Evolutionary conservation across 371 early-diverging fungal genomes (phyloP).

Genomic region (Apophysomyces elegans): DNA sequence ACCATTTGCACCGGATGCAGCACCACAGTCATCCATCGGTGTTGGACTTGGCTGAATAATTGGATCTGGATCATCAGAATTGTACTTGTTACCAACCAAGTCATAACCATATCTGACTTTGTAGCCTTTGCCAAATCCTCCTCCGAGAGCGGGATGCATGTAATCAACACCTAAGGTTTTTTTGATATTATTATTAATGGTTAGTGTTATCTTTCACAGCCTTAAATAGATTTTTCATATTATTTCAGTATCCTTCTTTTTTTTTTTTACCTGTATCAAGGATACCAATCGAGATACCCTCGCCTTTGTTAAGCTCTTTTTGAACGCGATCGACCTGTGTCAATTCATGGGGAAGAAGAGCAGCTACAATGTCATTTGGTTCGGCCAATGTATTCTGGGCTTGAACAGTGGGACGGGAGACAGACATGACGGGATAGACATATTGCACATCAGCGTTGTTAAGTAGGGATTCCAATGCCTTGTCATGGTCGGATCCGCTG

Average conservation of each 20-base stretch:
- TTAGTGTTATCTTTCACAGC: too few species aligned
- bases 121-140: conserved; percentile 59
- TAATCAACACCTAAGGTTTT: conserved; percentile 50
- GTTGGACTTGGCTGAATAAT: conserved; percentile 33
- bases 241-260: conserved; percentile 13
- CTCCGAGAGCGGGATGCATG: conserved; percentile 71
- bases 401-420: conserved; percentile 9
- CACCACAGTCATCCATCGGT: conserved; percentile 41
- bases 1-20: conserved; percentile 32
- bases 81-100: conserved; percentile 52
- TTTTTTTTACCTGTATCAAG: conserved; percentile 62
- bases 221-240: conserved; percentile 17
- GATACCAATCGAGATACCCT: conserved; percentile 68
- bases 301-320: conserved; percentile 49
- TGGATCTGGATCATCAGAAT: conserved; percentile 36
- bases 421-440: conserved; percentile 5
- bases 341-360: conserved; percentile 28
- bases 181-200: too few species aligned
- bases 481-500: conserved; percentile 15
- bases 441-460: conserved; percentile 14
- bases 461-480: conserved; percentile 9
- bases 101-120: conserved; percentile 64
- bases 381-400: neutral
- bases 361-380: neutral
- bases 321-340: conserved; percentile 41